Evolutionary conservation across 768 basidiomycete genomes (phyloP), one percentile per base, ranked within the genome.

Genomic region (Boletus rubescentipes): DNA sequence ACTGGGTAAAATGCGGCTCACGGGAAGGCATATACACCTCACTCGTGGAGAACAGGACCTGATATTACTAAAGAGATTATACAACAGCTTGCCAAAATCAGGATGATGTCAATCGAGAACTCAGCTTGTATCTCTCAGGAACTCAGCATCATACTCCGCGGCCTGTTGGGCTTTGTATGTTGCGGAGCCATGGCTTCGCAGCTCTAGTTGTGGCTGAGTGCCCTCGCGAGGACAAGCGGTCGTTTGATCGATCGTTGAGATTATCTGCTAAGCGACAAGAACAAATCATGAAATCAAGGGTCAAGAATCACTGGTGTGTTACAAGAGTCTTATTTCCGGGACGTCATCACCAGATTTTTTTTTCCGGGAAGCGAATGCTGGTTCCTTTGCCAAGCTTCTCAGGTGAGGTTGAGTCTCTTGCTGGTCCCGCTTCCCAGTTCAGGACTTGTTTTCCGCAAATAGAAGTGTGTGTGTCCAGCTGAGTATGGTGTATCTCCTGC

Each of bases 101-200:
- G 44, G 34, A 61, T 56, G 39, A 51, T 61, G 47, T 59, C 45
- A 39, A 30, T 34, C 4, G 15, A 18, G 41, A 39, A 30, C 40
- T 6, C 15, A 18, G 31, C 35, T 7, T 16, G 29, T 39, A 41
- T 44, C 53, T 36, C 48, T 51, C 43, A 53, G 61, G 49, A 49
- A 51, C 41, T 50, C 46, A 16, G 12, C 21, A 16, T 55, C 47
- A 35, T 38, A 38, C 15, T 52, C 53, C 41, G 15, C 51, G 48
- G 54, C 47, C 38, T 44, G 35, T 21, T 47, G 18, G 18, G 18
- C 38, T 37, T 29, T 48, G 41, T 20, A 40, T 35, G 9, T 40
- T 50, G 34, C 53, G 51, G 11, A 39, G 59, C 23, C 43, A 50
- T 36, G 47, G 39, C 50, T 52, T 55, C 35, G 42, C 35, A 26